These are phyloP conservation scores for Gliomastix tumulicola DNA, from an alignment of 2,329 filamentous ascomycete species.

Conservation along the genomic window DNA sequence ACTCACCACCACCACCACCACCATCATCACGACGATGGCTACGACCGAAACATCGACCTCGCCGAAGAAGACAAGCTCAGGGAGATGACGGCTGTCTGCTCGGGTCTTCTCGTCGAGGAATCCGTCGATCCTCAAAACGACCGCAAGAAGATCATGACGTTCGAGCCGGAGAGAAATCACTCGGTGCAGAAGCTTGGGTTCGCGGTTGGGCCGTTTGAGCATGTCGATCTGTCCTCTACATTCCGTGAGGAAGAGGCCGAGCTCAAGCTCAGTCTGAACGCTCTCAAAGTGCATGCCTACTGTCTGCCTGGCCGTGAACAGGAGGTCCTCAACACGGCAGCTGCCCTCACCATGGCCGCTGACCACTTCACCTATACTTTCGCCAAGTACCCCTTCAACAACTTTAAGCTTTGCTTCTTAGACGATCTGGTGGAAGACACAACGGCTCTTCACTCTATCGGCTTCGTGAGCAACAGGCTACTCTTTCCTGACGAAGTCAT, in stretches of 20 bases:
- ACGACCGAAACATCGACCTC: constrained; percentile 34
- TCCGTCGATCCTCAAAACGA: constrained; percentile 68
- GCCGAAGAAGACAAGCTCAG: constrained; percentile 77
- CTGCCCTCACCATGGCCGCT: constrained; percentile 77
- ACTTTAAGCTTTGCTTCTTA: constrained; percentile 90
- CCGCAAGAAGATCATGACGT: constrained; percentile 81
- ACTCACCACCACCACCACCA: constrained; percentile 22
- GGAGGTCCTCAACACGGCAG: constrained; percentile 81
- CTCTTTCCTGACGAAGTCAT: constrained; percentile 81
- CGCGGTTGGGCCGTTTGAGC: constrained; percentile 89
- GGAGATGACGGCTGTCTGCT: constrained; percentile 86
- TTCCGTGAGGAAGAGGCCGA: constrained; percentile 89
- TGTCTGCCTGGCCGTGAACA: constrained; percentile 78
- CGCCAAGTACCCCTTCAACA: constrained; percentile 83
- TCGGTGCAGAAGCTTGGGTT: constrained; percentile 89
- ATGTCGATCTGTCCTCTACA: constrained; percentile 77
- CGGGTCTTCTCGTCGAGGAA: constrained; percentile 83
- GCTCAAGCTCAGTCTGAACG: constrained; percentile 80
- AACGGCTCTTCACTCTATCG: constrained; percentile 71
- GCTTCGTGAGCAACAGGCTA: constrained; percentile 79
- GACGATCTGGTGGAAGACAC: constrained; percentile 79
- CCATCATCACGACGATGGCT: constrained; percentile 31
- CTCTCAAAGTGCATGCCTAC: constrained; percentile 84
- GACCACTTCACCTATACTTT: constrained; percentile 87
- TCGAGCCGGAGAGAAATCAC: constrained; percentile 67